Percentiles rank a stretch among this genome's conserved stretches.
phyloP scores from a whole-genome alignment of 306 rosid genomes.

The Ochetophila trinervis region DNA sequence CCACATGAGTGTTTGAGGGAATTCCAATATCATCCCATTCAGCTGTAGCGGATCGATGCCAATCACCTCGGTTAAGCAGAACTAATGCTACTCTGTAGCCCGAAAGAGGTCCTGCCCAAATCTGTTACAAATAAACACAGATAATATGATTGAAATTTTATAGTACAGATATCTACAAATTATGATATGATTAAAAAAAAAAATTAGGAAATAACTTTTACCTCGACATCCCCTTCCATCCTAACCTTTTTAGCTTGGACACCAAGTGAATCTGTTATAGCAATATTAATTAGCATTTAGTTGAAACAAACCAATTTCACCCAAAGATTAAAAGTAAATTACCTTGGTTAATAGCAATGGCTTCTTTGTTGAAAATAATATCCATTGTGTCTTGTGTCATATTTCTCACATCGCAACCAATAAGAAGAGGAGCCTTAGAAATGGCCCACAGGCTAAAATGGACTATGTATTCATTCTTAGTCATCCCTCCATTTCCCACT shows the following conservation, averaged over 20 bases:
- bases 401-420: constrained; percentile 87
- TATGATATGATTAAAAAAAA: too few relatives aligned
- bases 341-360: constrained; percentile 89
- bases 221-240: constrained; percentile 84
- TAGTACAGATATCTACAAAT: too few relatives aligned
- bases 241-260: constrained; percentile 87
- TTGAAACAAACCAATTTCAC: not conserved
- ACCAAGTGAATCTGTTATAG: constrained; percentile 64
- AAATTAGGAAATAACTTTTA: constrained; percentile 26
- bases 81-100: constrained; percentile 63
- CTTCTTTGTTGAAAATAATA: constrained; percentile 67
- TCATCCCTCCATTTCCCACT: constrained; percentile 97
- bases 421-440: constrained; percentile 99
- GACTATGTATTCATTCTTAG: constrained; percentile 70
- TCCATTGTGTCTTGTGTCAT: constrained; percentile 64
- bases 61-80: constrained; percentile 60
- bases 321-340: constrained; percentile 6
- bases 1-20: constrained; percentile 48
- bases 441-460: constrained; percentile 97
- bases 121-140: constrained; percentile 52
- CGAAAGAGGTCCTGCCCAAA: constrained; percentile 97
- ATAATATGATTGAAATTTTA: too few relatives aligned
- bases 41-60: constrained; percentile 38
- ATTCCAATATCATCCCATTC: constrained; percentile 88
- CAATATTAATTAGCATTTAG: not conserved